Evolutionary conservation across 108 stramenopile species (phyloP).

Genomic region (Stephanodiscus triporus): DNA sequence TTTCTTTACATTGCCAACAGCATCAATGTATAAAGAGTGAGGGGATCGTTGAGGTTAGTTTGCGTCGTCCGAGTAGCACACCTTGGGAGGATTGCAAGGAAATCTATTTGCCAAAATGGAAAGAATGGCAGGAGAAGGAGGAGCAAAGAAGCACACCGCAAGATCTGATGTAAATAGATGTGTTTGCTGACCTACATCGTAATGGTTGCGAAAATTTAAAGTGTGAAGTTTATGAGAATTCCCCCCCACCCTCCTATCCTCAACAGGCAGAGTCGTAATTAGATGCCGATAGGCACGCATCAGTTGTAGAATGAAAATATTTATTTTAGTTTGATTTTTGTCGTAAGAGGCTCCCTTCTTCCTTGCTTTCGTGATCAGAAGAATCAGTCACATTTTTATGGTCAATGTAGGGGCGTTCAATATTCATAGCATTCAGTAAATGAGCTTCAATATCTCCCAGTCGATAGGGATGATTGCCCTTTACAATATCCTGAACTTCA

Average conservation of each 20-base stretch:
- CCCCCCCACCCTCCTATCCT: too few species aligned
- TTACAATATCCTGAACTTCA: slow-evolving; percentile 1
- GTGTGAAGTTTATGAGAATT: too few species aligned
- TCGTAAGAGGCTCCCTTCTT: background rate
- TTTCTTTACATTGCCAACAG: slow-evolving; percentile 1
- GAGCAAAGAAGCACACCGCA: background rate
- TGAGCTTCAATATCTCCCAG: slow-evolving; percentile 14
- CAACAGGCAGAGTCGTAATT: too few species aligned
- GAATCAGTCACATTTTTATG: background rate
- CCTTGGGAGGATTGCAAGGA: slow-evolving; percentile 50
- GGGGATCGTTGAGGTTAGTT: slow-evolving; percentile 18
- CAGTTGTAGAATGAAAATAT: too few species aligned
- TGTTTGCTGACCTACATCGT: too few species aligned
- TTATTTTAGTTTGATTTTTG: background rate
- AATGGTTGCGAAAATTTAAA: too few species aligned
- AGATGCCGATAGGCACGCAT: too few species aligned
- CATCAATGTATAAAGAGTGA: background rate
- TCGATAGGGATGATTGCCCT: background rate
- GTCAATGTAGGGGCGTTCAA: background rate
- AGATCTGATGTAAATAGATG: background rate
- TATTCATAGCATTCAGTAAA: slow-evolving; percentile 7
- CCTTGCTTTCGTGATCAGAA: background rate
- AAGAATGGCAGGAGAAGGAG: slow-evolving; percentile 12
- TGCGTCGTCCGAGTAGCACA: slow-evolving; percentile 9
- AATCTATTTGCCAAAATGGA: slow-evolving; percentile 5